Percentiles rank a stretch among this genome's conserved stretches.
phyloP scores from a whole-genome alignment of 129 eudicot species.

The Flaveria robusta region DNA sequence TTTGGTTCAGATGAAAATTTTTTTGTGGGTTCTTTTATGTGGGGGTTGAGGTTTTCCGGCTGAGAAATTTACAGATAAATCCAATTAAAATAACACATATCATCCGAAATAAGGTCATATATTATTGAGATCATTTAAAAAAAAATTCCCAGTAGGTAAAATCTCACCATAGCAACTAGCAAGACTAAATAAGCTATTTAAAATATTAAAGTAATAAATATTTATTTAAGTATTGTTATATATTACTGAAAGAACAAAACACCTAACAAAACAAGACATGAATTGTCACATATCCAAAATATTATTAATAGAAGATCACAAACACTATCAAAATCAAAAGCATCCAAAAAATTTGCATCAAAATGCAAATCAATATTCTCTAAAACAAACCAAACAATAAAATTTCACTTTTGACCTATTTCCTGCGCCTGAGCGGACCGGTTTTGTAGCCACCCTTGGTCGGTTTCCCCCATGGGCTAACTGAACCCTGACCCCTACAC shows the following conservation, averaged over 20 bases:
- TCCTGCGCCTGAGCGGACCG: constrained; percentile 63
- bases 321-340: constrained; percentile 20
- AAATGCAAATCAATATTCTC: constrained; percentile 12
- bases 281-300: constrained; percentile 9
- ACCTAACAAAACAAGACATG: background rate
- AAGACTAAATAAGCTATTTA: too few species aligned
- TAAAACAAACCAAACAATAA: constrained; percentile 13
- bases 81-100: too few species aligned
- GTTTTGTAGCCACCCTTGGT: constrained; percentile 82
- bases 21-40: too few species aligned
- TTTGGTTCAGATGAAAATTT: too few species aligned
- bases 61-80: too few species aligned
- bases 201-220: background rate
- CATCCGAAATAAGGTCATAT: too few species aligned
- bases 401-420: constrained; percentile 29
- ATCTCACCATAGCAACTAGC: too few species aligned
- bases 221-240: background rate
- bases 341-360: constrained; percentile 20
- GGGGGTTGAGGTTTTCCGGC: too few species aligned
- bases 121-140: too few species aligned
- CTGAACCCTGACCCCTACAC: constrained; percentile 53
- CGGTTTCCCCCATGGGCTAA: constrained; percentile 84
- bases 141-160: too few species aligned
- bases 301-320: constrained; percentile 15
- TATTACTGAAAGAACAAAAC: background rate